Percentiles rank a stretch among this genome's conserved stretches.
Conservation (phyloP, 192 early-diverging fungal genomes). For the Lunasporangiospora selenospora region DNA sequence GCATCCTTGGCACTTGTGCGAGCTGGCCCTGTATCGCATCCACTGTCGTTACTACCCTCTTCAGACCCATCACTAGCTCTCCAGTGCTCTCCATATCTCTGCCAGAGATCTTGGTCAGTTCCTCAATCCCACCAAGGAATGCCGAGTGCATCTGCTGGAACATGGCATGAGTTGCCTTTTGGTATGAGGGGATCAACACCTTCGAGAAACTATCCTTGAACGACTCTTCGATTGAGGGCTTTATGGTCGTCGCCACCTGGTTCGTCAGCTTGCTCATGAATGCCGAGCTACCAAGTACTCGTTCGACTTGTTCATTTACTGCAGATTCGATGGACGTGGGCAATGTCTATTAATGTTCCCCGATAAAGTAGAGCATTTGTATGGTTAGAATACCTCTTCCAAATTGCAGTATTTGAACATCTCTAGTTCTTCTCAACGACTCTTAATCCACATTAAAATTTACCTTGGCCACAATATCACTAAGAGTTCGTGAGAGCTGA, state of each 20-base stretch:
- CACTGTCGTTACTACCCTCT: constrained; percentile 28
- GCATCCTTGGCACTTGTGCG: constrained; percentile 19
- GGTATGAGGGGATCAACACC: constrained; percentile 52
- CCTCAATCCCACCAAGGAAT: constrained; percentile 49
- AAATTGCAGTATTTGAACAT: no score
- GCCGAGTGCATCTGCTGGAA: constrained; percentile 53
- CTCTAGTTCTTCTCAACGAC: no score
- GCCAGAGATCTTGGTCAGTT: constrained; percentile 14
- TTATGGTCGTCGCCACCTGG: constrained; percentile 44
- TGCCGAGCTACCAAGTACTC: constrained; percentile 27
- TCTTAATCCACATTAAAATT: neutral
- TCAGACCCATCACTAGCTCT: constrained; percentile 6
- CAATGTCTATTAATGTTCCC: constrained; percentile 25
- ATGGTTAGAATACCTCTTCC: no score
- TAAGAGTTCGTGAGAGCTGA: constrained; percentile 36
- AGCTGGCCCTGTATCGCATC: constrained; percentile 23
- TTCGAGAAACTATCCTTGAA: constrained; percentile 53
- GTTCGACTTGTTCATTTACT: constrained; percentile 46
- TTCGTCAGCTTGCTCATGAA: constrained; percentile 44
- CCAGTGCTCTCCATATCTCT: constrained; percentile 35
- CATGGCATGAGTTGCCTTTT: constrained; percentile 55
- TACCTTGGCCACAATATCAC: constrained; percentile 50
- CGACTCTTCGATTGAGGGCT: constrained; percentile 50
- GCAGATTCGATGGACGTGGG: constrained; percentile 45
- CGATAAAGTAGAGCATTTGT: neutral